Evolutionary conservation across 257 asterid species (phyloP).

Genomic region (Solanum sparsipilum): DNA sequence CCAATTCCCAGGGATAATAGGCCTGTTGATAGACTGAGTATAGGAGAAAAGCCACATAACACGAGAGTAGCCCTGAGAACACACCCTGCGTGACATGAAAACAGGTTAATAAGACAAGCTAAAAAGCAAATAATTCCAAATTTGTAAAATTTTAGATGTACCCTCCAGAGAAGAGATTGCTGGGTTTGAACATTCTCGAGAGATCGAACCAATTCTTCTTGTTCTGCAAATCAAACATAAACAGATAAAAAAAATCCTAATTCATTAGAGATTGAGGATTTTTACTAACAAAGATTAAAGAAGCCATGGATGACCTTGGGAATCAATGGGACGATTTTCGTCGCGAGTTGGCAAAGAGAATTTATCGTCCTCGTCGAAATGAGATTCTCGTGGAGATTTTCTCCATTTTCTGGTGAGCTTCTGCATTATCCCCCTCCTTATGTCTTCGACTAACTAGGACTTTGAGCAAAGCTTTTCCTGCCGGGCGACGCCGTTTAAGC

Average conservation of each 20-base stretch:
- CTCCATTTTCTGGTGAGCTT: slow-evolving; percentile 55
- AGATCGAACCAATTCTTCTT: slow-evolving; percentile 77
- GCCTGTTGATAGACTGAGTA: slow-evolving; percentile 73
- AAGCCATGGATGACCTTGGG: slow-evolving; percentile 30
- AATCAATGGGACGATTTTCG: slow-evolving; percentile 60
- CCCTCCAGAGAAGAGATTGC: slow-evolving; percentile 82
- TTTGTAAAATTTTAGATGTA: not conserved
- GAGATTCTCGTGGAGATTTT: slow-evolving; percentile 16
- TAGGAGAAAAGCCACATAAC: slow-evolving; percentile 52
- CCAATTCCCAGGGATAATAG: slow-evolving; percentile 83
- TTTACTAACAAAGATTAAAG: not conserved
- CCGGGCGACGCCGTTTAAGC: not conserved
- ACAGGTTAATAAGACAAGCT: not conserved
- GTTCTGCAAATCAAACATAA: slow-evolving; percentile 38
- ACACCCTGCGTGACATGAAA: slow-evolving; percentile 17
- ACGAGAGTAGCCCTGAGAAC: slow-evolving; percentile 50
- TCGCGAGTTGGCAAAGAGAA: slow-evolving; percentile 76
- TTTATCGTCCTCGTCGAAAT: slow-evolving; percentile 21
- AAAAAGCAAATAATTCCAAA: not conserved
- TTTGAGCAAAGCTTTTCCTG: not conserved
- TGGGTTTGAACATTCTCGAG: slow-evolving; percentile 62
- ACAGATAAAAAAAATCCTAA: slow-evolving; percentile 1
- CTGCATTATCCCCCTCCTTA: slow-evolving; percentile 29
- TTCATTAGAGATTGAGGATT: not conserved
- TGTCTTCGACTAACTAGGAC: not conserved